Conservation (phyloP, 2,329 filamentous ascomycete genomes). For the Colletotrichum phormii region DNA sequence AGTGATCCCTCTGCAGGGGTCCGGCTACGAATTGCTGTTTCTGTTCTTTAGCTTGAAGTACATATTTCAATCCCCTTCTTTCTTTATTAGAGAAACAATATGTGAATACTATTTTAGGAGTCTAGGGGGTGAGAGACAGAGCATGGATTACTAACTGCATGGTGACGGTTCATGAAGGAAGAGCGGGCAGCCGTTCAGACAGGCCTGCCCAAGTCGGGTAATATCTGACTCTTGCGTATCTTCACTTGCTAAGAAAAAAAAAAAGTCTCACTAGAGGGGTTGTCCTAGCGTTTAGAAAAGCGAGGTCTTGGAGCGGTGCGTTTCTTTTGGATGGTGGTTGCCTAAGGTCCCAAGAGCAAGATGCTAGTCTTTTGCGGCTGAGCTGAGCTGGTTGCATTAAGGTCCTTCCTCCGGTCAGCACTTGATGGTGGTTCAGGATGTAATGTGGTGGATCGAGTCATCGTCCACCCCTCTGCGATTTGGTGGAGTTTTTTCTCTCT, state of each 20-base stretch:
- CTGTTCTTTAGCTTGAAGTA: background rate
- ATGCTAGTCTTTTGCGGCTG: slow-evolving; percentile 33
- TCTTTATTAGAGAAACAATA: too few relatives aligned
- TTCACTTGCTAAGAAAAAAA: background rate
- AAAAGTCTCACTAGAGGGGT: slow-evolving; percentile 26
- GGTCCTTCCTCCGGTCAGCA: slow-evolving; percentile 24
- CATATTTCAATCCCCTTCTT: background rate
- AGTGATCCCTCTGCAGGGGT: slow-evolving; percentile 48
- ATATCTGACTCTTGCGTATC: slow-evolving; percentile 3
- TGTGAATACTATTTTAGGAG: background rate
- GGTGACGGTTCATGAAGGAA: slow-evolving; percentile 19
- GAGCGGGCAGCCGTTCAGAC: background rate
- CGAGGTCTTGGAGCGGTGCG: background rate
- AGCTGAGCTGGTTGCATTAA: slow-evolving; percentile 18
- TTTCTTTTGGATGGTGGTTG: slow-evolving; percentile 21
- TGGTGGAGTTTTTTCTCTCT: slow-evolving; percentile 23
- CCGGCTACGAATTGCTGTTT: slow-evolving; percentile 16
- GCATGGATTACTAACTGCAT: slow-evolving; percentile 34
- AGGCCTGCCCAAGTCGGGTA: background rate
- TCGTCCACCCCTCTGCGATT: slow-evolving; percentile 10
- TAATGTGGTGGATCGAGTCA: slow-evolving; percentile 31
- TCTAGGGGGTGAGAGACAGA: slow-evolving; percentile 3
- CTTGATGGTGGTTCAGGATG: background rate
- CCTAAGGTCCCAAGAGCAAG: slow-evolving; percentile 32
- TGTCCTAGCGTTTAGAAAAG: slow-evolving; percentile 5